phyloP scores from a whole-genome alignment of 305 asterid genomes.

The Rubia tinctorum region DNA sequence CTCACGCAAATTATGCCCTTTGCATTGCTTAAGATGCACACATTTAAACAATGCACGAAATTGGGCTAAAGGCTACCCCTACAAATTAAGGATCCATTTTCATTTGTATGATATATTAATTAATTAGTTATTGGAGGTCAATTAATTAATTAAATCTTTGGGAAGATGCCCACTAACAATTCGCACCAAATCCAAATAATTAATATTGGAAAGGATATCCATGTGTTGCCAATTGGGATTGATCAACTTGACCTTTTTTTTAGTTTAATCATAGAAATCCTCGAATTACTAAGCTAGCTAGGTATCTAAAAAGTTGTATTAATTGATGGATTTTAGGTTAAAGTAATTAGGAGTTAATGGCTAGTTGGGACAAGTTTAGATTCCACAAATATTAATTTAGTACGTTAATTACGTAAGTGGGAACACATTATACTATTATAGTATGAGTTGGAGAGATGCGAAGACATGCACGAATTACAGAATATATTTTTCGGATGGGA shows the following conservation, averaged over 20 bases:
- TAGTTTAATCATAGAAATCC: conserved; percentile 7
- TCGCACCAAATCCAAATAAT: conserved; percentile 16
- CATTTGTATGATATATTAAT: not conserved
- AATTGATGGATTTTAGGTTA: not conserved
- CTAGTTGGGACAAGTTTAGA: conserved; percentile 32
- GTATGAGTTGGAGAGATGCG: conserved; percentile 16
- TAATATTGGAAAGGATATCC: conserved; percentile 29
- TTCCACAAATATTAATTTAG: conserved; percentile 24
- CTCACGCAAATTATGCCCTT: conserved; percentile 15
- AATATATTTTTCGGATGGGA: conserved; percentile 38
- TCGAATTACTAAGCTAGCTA: conserved; percentile 12
- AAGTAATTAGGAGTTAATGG: conserved; percentile 14
- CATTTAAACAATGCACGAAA: conserved; percentile 22
- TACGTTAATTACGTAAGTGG: conserved; percentile 6
- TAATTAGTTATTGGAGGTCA: not conserved
- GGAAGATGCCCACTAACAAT: conserved; percentile 45
- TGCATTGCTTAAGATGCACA: conserved; percentile 15
- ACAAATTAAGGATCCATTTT: not conserved
- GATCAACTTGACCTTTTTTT: conserved; percentile 20
- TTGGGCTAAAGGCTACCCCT: conserved; percentile 16
- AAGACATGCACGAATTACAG: conserved; percentile 28
- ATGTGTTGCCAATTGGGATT: conserved; percentile 32
- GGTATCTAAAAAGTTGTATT: not conserved
- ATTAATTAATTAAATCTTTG: not conserved
- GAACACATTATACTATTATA: conserved; percentile 9